Base-by-base conservation (phyloP, 371 early-diverging fungal species). In the Mucor mucedo region DNA sequence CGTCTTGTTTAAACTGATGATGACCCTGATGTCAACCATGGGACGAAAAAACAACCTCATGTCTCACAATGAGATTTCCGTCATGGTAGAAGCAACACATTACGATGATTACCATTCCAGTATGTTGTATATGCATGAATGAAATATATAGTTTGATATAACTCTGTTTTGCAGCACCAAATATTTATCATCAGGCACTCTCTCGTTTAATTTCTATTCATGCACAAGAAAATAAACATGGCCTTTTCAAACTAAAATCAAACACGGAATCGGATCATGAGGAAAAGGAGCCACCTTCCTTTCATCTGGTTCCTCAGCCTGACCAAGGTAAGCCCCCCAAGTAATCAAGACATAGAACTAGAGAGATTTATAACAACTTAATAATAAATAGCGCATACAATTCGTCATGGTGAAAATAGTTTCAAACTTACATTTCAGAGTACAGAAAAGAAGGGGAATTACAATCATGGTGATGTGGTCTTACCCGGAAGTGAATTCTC, bases 111-210 rank as follows among this genome's bases (percentile, higher is more conserved):
- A 42, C 44, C 44, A 42, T n/a, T 42, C 44, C 6, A 42, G 44
- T 42, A 42, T 21, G 21, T 21, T 21, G 21, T 21, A 21, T 21
- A 21, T 21, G 21, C 21, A 21, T 1, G 21, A 21, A 21, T 21
- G 21, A 21, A 21, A 21, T 21, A 21, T 21, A 21, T 21, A 21
- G 21, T 21, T 21, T 21, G 21, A 21, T 21, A 21, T 21, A 21
- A 21, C 21, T 21, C 21, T 21, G 21, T 21, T 21, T 21, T 21
- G 35, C 8, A 42, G 44, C 44, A 42, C 44, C 44, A 42, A 42
- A 42, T 42, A 42, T 42, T 42, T 42, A 42, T 42, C 44, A 42
- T 42, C 44, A 42, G 44, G 44, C 44, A 42, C 44, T 42, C 44
- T 42, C 44, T 14, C 44, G n/a, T n/a, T 42, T 42, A n/a, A 42